These are phyloP conservation scores for Lineolata rhizophorae DNA, from an alignment of 495 filamentous ascomycete genomes.

Conservation along the genomic window DNA sequence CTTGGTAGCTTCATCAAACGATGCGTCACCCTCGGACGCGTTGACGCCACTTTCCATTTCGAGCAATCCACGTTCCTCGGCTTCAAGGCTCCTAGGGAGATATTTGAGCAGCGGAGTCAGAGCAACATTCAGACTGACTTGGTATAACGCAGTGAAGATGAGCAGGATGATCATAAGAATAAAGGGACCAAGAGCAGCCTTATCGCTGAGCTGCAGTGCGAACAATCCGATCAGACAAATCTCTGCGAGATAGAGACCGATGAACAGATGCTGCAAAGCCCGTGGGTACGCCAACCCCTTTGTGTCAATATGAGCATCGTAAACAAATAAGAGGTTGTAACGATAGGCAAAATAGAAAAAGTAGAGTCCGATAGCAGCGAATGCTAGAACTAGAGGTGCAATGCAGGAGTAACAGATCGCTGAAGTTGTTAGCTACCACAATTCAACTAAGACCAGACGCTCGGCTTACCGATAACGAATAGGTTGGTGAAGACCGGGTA, in stretches of 20 bases:
- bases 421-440: slow-evolving; percentile 8
- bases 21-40: neutral
- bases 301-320: slow-evolving; percentile 67
- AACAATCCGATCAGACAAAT: slow-evolving; percentile 84
- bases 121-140: slow-evolving; percentile 57
- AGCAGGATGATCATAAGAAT: slow-evolving; percentile 69
- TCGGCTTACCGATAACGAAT: slow-evolving; percentile 43
- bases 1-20: slow-evolving; percentile 12
- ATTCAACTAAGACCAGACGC: neutral
- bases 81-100: slow-evolving; percentile 44
- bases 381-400: slow-evolving; percentile 73
- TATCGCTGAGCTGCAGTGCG: slow-evolving; percentile 29
- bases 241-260: slow-evolving; percentile 68
- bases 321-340: slow-evolving; percentile 89
- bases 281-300: slow-evolving; percentile 72
- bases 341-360: slow-evolving; percentile 87
- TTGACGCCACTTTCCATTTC: slow-evolving; percentile 10
- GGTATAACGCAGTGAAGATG: slow-evolving; percentile 61
- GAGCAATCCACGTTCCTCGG: slow-evolving; percentile 43
- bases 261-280: slow-evolving; percentile 79
- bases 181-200: slow-evolving; percentile 48
- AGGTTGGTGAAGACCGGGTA: slow-evolving; percentile 74
- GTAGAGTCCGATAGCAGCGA: slow-evolving; percentile 61
- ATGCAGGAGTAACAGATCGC: slow-evolving; percentile 80
- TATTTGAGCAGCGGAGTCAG: slow-evolving; percentile 63